These are phyloP conservation scores for Pisolithus thermaeus DNA, from an alignment of 1,284 basidiomycete species.

Conservation along the genomic window DNA sequence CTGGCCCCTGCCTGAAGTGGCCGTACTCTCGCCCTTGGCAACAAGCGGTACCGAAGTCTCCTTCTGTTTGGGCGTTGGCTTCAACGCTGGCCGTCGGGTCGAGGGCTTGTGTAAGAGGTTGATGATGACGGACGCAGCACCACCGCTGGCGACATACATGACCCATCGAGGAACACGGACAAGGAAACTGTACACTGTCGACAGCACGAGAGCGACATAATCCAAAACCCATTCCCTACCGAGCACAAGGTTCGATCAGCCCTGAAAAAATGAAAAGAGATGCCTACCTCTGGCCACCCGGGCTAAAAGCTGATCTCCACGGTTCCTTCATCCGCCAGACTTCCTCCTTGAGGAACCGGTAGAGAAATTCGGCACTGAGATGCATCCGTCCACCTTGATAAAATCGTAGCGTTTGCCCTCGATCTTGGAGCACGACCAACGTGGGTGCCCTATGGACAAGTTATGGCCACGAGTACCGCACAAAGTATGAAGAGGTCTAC, in stretches of 20 bases:
- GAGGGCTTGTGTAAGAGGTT: conserved; percentile 37
- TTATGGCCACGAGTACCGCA: neutral
- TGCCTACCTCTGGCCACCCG: conserved; percentile 66
- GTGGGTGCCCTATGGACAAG: conserved; percentile 52
- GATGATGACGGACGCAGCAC: conserved; percentile 42
- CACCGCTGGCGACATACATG: conserved; percentile 43
- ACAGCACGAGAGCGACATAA: conserved; percentile 46
- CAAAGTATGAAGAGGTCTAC: conserved; percentile 22
- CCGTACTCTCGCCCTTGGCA: conserved; percentile 2
- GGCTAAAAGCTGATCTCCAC: conserved; percentile 59
- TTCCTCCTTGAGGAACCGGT: conserved; percentile 57
- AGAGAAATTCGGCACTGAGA: conserved; percentile 50
- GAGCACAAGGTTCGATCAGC: conserved; percentile 1
- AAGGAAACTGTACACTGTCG: conserved; percentile 45
- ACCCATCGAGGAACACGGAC: conserved; percentile 45
- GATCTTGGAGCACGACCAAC: conserved; percentile 58
- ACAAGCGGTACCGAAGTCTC: neutral
- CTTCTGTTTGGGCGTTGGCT: conserved; percentile 3
- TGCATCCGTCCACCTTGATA: conserved; percentile 58
- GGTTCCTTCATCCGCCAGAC: conserved; percentile 51
- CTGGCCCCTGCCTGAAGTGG: conserved; percentile 6
- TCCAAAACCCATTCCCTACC: conserved; percentile 65
- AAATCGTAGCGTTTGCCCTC: conserved; percentile 70
- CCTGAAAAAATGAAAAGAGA: neutral
- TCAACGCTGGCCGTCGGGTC: neutral